A percentile compares a stretch with the other conserved stretches of the same genome.
phyloP scores from a whole-genome alignment of 139 green algal species.

The Auxenochlorella pyrenoidosa region DNA sequence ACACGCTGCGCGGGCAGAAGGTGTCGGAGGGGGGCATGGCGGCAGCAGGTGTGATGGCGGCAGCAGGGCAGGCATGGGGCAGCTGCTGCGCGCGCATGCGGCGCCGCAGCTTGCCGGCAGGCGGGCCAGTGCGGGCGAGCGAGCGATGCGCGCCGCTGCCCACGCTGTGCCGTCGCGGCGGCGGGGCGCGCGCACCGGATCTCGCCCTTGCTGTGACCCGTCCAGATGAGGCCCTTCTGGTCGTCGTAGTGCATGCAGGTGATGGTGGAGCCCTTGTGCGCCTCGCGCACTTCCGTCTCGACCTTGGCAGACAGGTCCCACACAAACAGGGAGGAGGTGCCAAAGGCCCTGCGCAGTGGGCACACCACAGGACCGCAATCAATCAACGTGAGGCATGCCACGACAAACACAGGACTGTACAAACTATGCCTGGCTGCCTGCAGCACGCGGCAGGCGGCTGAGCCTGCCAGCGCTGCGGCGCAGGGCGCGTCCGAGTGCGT shows the following conservation, averaged over 20 bases:
- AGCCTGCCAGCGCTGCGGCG: too few species aligned
- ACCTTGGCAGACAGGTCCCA: slow-evolving; percentile 33
- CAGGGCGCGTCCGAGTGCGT: too few species aligned
- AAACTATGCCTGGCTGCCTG: too few species aligned
- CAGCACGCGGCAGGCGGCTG: too few species aligned
- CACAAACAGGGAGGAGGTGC: slow-evolving; percentile 29
- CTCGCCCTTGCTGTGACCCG: slow-evolving; percentile 48
- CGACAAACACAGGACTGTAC: too few species aligned
- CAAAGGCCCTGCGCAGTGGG: slow-evolving; percentile 30
- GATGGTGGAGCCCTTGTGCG: slow-evolving; percentile 5
- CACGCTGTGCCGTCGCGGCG: not conserved
- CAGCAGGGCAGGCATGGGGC: not conserved
- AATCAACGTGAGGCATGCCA: too few species aligned
- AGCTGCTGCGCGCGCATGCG: not conserved
- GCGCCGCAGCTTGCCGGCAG: too few species aligned
- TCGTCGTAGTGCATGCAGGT: slow-evolving; percentile 51
- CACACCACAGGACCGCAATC: too few species aligned
- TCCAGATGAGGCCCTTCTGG: slow-evolving; percentile 48
- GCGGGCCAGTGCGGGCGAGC: too few species aligned
- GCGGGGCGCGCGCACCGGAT: not conserved
- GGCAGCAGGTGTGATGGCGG: slow-evolving; percentile 1
- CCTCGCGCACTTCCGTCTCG: slow-evolving; percentile 19
- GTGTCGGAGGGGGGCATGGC: not conserved
- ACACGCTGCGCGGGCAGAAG: not conserved
- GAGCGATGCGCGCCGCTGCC: not conserved